These are phyloP conservation scores for Leucosporidium yakuticum DNA, from an alignment of 768 basidiomycete genomes.

Conservation along the genomic window DNA sequence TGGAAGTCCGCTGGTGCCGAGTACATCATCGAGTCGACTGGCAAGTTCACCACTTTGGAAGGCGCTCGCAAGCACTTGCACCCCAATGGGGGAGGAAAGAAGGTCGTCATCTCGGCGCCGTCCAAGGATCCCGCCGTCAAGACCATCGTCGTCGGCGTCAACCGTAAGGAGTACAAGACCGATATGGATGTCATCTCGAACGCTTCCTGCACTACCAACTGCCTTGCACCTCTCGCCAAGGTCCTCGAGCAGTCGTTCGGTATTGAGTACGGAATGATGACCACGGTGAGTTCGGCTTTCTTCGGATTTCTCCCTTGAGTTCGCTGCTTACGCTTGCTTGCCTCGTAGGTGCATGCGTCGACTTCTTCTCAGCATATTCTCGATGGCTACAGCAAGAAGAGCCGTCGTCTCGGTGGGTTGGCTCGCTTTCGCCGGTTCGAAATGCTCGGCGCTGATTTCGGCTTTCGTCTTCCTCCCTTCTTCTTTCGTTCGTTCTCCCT, in stretches of 20 bases:
- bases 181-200: conserved; percentile 41
- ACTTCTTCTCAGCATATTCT: conserved; percentile 44
- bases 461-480: too few species aligned
- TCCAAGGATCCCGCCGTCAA: conserved; percentile 18
- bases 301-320: too few species aligned
- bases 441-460: not conserved
- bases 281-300: conserved; percentile 31
- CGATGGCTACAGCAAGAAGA: conserved; percentile 44
- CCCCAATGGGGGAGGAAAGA: conserved; percentile 37
- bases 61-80: conserved; percentile 40
- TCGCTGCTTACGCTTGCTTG: too few species aligned
- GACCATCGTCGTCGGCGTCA: conserved; percentile 43
- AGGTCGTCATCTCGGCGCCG: conserved; percentile 45
- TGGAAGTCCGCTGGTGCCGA: conserved; percentile 42
- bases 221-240: conserved; percentile 43
- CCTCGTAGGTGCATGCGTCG: conserved; percentile 43
- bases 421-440: not conserved
- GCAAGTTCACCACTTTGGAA: conserved; percentile 41
- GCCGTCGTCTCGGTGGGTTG: not conserved
- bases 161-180: conserved; percentile 37
- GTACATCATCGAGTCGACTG: conserved; percentile 43
- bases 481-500: not conserved
- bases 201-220: conserved; percentile 45
- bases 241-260: conserved; percentile 42
- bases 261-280: conserved; percentile 44